Evolutionary conservation across 2,329 filamentous ascomycete genomes (phyloP), one percentile per base, ranked within the genome.

Genomic region (Zymoseptoria crescenta): DNA sequence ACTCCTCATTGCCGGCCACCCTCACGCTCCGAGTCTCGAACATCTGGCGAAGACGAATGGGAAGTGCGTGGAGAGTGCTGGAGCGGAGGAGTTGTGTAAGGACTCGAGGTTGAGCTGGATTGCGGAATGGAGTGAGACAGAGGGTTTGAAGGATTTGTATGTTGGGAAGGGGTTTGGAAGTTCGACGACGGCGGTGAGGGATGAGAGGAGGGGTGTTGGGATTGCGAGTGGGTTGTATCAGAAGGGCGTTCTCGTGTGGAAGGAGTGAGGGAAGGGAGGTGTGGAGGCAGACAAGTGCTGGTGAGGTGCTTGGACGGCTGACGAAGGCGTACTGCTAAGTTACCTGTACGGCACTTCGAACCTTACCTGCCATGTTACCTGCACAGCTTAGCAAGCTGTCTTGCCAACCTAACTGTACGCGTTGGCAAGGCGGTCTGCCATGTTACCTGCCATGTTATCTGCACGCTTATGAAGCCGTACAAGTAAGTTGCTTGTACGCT

Each of bases 1-100:
- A n/a, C 57, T 79, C 2, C 63, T 77, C 2, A 68, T 77, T 16
- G 73, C 75, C 4, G 77, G 76, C 0, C 76, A 78, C 59, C 71
- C 76, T 1, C 73, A 73, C 55, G 67, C 72, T 4, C 70, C 71
- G 4, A 66, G 57, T 3, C 45, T 77, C 10, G 59, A 65, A 48
- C 62, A 62, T 9, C 60, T 68, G 3, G 62, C 63, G 1, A 61
- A 65, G 58, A 66, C 59, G 28, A 66, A 68, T 48, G 56, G 13
- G 21, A 56, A 19, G 41, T 51, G 63, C 61, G 20, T 63, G 56
- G 55, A 64, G 60, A 48, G 68, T 67, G 52, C 62, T 61, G 21
- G 63, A 55, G 56, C 64, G 60, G 49, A 68, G 66, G 30, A 64
- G 70, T 29, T 75, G 71, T 64, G 76, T 52, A 35, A 49, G 45